Percentiles rank a stretch among this genome's conserved stretches.
Evolutionary conservation across 2,329 filamentous ascomycete genomes (phyloP).

Genomic region (Fusarium proliferatum): DNA sequence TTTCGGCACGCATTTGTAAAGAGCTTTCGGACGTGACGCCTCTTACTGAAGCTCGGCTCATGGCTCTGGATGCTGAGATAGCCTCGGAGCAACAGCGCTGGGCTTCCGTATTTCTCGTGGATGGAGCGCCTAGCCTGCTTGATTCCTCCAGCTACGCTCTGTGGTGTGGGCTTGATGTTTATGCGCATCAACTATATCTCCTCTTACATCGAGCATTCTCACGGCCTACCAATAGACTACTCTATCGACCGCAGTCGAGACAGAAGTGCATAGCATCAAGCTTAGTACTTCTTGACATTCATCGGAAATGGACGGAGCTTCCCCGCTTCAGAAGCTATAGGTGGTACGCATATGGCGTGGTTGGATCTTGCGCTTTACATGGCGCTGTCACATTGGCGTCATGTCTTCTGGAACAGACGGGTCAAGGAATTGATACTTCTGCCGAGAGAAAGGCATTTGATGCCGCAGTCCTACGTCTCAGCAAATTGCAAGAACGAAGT

Average conservation of each 20-base stretch:
- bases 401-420: background rate
- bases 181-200: slow-evolving; percentile 38
- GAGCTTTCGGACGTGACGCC: slow-evolving; percentile 1
- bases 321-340: background rate
- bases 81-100: background rate
- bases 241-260: background rate
- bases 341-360: background rate
- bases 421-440: background rate
- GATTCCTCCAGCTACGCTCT: slow-evolving; percentile 31
- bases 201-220: slow-evolving; percentile 32
- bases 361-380: background rate
- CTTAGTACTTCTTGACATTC: background rate
- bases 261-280: slow-evolving; percentile 1
- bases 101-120: slow-evolving; percentile 7
- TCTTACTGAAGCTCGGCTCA: background rate
- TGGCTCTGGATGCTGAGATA: background rate
- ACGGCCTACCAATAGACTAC: background rate
- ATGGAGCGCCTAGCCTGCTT: slow-evolving; percentile 26
- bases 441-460: background rate
- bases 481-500: background rate
- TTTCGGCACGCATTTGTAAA: slow-evolving; percentile 23
- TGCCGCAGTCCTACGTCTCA: background rate
- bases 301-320: background rate
- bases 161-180: slow-evolving; percentile 34
- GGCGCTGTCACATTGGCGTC: background rate